Percentiles rank a stretch among this genome's conserved stretches.
Conservation (phyloP, 352 stramenopile genomes). For the Poterioochromonas sp. region DNA sequence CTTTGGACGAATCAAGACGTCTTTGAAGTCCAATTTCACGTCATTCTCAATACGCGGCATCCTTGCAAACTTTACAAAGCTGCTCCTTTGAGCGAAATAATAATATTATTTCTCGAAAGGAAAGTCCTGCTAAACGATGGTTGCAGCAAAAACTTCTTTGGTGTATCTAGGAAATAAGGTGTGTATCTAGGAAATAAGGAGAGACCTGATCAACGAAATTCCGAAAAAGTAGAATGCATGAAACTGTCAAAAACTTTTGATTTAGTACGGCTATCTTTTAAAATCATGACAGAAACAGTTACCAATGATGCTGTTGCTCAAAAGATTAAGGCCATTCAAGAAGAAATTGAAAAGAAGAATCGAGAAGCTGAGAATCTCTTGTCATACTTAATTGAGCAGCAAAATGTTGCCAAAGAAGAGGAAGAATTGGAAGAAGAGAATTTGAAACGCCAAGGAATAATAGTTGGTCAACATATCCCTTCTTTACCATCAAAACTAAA, state of each 20-base stretch:
- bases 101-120: too few species aligned
- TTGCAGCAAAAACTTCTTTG: too few species aligned
- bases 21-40: constrained; percentile 80
- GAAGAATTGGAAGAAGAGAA: constrained; percentile 31
- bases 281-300: too few species aligned
- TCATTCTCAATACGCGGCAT: constrained; percentile 79
- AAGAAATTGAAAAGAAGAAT: constrained; percentile 24
- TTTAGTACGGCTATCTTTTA: too few species aligned
- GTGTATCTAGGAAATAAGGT: too few species aligned
- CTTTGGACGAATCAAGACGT: constrained; percentile 84
- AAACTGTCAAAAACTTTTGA: too few species aligned
- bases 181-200: too few species aligned
- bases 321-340: not conserved
- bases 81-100: too few species aligned
- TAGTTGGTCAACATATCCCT: constrained; percentile 34
- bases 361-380: constrained; percentile 11
- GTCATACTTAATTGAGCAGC: constrained; percentile 18
- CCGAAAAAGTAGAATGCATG: too few species aligned
- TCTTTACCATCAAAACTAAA: constrained; percentile 7
- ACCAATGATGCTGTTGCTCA: not conserved
- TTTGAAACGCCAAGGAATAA: constrained; percentile 28
- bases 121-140: too few species aligned
- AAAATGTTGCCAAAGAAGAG: not conserved
- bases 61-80: not conserved
- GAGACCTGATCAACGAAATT: too few species aligned